A percentile compares a stretch with the other conserved stretches of the same genome.
phyloP scores from a whole-genome alignment of 768 basidiomycete genomes.

The Kwoniella sp. region DNA sequence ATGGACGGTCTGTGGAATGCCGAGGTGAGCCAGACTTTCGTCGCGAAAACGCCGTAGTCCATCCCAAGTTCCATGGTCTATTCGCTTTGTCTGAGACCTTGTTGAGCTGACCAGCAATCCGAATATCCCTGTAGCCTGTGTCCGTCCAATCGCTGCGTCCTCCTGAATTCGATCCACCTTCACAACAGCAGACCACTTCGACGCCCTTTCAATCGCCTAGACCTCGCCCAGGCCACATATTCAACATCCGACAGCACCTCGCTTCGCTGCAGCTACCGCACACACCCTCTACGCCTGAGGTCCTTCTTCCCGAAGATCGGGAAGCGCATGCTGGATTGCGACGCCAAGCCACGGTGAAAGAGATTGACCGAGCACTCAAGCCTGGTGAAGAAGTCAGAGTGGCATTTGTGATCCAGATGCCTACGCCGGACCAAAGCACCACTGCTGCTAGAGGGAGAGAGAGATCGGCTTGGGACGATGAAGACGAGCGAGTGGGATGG shows the following conservation, averaged over 20 bases:
- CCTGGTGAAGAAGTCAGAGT: slow-evolving; percentile 34
- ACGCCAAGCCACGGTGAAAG: slow-evolving; percentile 5
- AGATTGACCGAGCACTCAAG: slow-evolving; percentile 19
- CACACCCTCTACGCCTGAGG: slow-evolving; percentile 1
- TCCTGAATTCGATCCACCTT: not conserved
- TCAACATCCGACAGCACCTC: slow-evolving; percentile 8
- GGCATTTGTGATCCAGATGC: slow-evolving; percentile 44
- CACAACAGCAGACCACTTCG: not conserved
- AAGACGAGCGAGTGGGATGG: slow-evolving; percentile 40
- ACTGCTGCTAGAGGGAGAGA: not conserved
- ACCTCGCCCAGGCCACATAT: slow-evolving; percentile 5
- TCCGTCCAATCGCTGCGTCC: slow-evolving; percentile 27
- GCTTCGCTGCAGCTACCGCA: slow-evolving; percentile 5
- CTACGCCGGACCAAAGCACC: slow-evolving; percentile 17
- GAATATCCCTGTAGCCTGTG: slow-evolving; percentile 20
- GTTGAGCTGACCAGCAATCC: not conserved
- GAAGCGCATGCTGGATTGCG: not conserved
- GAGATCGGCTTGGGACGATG: slow-evolving; percentile 15
- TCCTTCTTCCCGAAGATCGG: not conserved
- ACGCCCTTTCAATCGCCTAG: not conserved
- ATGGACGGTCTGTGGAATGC: slow-evolving; percentile 20
- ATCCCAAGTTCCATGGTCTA: too few species aligned
- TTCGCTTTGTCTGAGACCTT: too few species aligned
- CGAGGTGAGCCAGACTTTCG: slow-evolving; percentile 7
- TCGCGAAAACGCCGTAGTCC: not conserved